A percentile compares a stretch with the other conserved stretches of the same genome.
Evolutionary conservation across 352 stramenopile species (phyloP).

Genomic region (Pythium brachiatum): DNA sequence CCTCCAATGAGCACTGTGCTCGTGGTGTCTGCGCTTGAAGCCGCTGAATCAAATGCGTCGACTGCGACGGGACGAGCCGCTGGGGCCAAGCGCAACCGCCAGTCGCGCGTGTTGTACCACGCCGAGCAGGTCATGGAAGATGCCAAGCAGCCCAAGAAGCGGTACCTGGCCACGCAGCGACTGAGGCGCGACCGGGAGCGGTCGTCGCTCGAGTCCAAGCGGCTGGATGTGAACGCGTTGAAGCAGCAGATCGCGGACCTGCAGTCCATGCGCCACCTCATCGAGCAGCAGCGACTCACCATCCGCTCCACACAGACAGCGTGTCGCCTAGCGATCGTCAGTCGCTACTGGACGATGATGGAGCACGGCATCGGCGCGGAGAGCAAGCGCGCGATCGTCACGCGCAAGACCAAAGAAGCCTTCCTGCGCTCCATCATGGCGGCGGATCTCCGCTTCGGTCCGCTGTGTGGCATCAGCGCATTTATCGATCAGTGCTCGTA

Average conservation of each 20-base stretch:
- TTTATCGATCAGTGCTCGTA: slow-evolving; percentile 11
- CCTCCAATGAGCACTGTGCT: no score
- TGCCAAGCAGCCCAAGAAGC: slow-evolving; percentile 30
- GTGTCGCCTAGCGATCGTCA: slow-evolving; percentile 1
- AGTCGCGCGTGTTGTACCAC: slow-evolving; percentile 23
- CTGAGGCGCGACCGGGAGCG: slow-evolving; percentile 31
- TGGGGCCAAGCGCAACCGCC: not conserved
- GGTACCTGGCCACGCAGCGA: slow-evolving; percentile 34
- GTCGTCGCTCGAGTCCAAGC: slow-evolving; percentile 25
- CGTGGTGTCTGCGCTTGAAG: no score
- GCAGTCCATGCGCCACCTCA: slow-evolving; percentile 22
- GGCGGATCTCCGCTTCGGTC: not conserved
- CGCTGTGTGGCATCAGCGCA: not conserved
- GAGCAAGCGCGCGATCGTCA: not conserved
- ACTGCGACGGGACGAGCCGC: no score
- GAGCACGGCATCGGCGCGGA: slow-evolving; percentile 3
- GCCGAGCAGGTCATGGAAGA: slow-evolving; percentile 30
- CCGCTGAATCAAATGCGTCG: no score
- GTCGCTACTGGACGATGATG: slow-evolving; percentile 4
- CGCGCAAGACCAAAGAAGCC: not conserved
- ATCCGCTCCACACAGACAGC: slow-evolving; percentile 4
- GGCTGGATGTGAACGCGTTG: slow-evolving; percentile 30
- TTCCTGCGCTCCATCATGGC: not conserved
- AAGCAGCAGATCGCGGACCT: slow-evolving; percentile 33
- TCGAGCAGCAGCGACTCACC: slow-evolving; percentile 20